These are phyloP conservation scores for Scedosporium dehoogii DNA, from an alignment of 2,329 filamentous ascomycete genomes.

Conservation along the genomic window DNA sequence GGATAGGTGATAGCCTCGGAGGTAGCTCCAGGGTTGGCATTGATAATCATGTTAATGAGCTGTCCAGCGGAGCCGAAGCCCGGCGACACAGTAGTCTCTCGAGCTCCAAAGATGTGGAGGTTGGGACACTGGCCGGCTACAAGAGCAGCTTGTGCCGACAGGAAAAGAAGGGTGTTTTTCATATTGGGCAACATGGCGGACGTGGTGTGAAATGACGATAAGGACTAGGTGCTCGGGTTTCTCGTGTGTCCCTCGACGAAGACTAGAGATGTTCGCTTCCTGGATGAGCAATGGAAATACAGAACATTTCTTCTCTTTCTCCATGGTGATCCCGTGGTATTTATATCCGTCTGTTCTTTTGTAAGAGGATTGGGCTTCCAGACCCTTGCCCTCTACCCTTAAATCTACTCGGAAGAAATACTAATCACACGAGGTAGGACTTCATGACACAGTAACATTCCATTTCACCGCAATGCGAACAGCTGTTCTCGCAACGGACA, in stretches of 20 bases:
- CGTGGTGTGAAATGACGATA: background rate
- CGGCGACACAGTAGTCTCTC: constrained; percentile 36
- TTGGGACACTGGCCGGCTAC: constrained; percentile 20
- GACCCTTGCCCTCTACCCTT: too few species aligned
- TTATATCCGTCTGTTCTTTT: background rate
- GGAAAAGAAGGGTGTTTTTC: background rate
- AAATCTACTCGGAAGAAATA: background rate
- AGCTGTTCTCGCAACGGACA: background rate
- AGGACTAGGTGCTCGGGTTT: background rate
- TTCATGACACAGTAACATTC: background rate
- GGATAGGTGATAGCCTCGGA: constrained; percentile 48
- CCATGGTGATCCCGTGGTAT: too few species aligned
- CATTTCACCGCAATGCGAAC: background rate
- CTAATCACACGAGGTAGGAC: too few species aligned
- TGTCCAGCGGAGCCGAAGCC: constrained; percentile 42
- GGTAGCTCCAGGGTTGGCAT: constrained; percentile 38
- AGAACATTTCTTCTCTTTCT: too few species aligned
- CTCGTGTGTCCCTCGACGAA: background rate
- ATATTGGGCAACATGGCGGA: background rate
- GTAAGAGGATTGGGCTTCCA: background rate
- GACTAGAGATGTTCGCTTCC: background rate
- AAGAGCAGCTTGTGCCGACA: background rate
- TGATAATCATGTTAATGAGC: constrained; percentile 39
- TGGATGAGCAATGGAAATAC: background rate
- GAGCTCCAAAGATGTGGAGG: constrained; percentile 35